These are phyloP conservation scores for Didymella sp. DNA, from an alignment of 2,329 filamentous ascomycete genomes.

Conservation along the genomic window DNA sequence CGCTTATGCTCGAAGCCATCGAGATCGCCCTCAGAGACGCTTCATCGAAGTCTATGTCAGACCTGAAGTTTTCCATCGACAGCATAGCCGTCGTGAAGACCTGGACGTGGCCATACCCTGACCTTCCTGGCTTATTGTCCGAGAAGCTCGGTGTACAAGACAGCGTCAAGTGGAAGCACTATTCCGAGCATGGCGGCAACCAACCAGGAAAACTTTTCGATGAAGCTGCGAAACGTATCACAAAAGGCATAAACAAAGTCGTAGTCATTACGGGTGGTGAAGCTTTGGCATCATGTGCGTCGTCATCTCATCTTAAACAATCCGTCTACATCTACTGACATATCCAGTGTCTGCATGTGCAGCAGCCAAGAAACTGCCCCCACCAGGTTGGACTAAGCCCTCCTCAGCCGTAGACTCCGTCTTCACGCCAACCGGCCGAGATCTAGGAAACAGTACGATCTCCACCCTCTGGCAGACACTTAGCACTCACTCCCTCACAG, in stretches of 20 bases:
- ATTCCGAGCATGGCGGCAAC: conserved; percentile 68
- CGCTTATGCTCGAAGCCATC: conserved; percentile 66
- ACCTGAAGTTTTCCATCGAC: conserved; percentile 60
- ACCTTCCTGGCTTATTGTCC: conserved; percentile 63
- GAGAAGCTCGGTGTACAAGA: conserved; percentile 58
- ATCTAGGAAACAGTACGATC: conserved; percentile 52
- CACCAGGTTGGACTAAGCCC: conserved; percentile 65
- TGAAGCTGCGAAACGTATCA: conserved; percentile 65
- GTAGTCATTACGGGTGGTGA: conserved; percentile 70
- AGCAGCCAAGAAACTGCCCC: conserved; percentile 61
- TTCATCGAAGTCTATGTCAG: conserved; percentile 37
- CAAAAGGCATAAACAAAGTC: conserved; percentile 61
- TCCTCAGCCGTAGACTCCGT: conserved; percentile 57
- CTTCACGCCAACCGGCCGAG: conserved; percentile 59
- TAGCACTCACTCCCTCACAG: conserved; percentile 46
- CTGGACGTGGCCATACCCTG: conserved; percentile 71
- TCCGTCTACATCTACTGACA: background rate
- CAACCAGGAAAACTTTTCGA: conserved; percentile 69
- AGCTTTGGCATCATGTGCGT: conserved; percentile 65
- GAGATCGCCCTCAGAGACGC: conserved; percentile 61
- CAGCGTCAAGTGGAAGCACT: conserved; percentile 56
- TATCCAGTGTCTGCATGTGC: conserved; percentile 60
- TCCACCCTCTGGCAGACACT: conserved; percentile 24
- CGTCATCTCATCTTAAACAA: background rate
- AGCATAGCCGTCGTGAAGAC: conserved; percentile 66